Conservation (phyloP, 768 basidiomycete species). For the Symmetrospora coprosmae region DNA sequence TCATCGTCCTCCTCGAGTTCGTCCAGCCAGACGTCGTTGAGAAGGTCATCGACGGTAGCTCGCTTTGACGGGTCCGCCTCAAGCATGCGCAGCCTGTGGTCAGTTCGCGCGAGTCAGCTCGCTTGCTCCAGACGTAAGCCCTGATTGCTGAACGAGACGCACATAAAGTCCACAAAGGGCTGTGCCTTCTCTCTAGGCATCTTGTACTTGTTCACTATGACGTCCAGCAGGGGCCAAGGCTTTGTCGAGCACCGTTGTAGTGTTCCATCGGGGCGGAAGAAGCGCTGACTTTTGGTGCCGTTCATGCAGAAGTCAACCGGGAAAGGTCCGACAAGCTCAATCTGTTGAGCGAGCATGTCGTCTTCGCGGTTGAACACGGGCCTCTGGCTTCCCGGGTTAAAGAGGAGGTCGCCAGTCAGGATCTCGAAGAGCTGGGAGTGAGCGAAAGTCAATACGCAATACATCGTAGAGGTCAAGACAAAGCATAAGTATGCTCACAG, state of each 20-base stretch:
- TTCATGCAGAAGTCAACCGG: background rate
- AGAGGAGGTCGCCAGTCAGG: conserved; percentile 85
- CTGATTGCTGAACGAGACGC: background rate
- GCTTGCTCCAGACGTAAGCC: background rate
- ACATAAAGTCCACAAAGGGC: conserved; percentile 4
- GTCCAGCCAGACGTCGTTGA: conserved; percentile 1
- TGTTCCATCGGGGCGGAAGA: background rate
- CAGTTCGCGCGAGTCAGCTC: background rate
- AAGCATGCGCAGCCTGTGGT: conserved; percentile 5
- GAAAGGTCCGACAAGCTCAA: conserved; percentile 50
- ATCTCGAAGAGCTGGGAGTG: conserved; percentile 35
- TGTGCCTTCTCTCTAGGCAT: conserved; percentile 2
- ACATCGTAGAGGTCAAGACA: background rate
- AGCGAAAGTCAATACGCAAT: background rate
- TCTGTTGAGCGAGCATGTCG: conserved; percentile 89
- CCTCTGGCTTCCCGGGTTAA: conserved; percentile 88
- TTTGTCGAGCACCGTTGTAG: background rate
- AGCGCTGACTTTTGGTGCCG: conserved; percentile 3
- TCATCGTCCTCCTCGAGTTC: conserved; percentile 12
- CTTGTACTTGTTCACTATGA: conserved; percentile 8
- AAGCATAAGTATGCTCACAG: background rate
- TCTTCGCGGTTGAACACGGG: conserved; percentile 82
- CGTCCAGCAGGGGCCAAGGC: conserved; percentile 5
- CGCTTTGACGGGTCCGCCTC: background rate
- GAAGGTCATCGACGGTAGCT: background rate